Base-by-base conservation (phyloP, 2,329 filamentous ascomycete species). In the Neophaeococcomyces aloes region DNA sequence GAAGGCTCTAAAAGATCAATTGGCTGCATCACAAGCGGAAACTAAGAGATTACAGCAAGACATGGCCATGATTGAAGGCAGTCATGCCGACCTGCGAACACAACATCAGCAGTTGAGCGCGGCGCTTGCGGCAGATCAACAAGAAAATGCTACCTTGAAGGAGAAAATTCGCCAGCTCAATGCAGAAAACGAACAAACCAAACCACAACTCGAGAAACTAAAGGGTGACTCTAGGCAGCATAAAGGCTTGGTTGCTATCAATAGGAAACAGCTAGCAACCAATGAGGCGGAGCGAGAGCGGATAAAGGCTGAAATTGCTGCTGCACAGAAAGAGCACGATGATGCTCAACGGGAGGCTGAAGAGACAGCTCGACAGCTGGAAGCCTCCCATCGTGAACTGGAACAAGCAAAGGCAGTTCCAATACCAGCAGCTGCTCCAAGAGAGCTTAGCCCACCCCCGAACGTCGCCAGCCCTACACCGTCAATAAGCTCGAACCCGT, bases 241-340 rank as follows among this genome's bases (percentile, higher is more conserved):
- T 59, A 96, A 94, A 67, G 91, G 91, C 14, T 72, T 96, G 52
- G 89, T 94, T 23, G 88, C 91, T 33, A 98, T 98, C 67, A 95
- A 95, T 68, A 96, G 93, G 72, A 98, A 98, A 68, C 91, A 98
- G 65, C 57, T 96, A 48, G 78, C 82, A 29, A 95, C 88, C 1
- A 86, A 83, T 45, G 91, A 98, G 63, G 77, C 76, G 37, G 89
- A 96, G 61, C 78, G 85, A 25, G 89, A 96, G 48, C 89, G 86
- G 68, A 70, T 94, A 30, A 88, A 87, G 67, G 68, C 71, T 1
- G 89, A 96, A 61, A 81, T 82, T 34, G 80, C 80, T 34, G 46
- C 79, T 78, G 40, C 73, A 81, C 51, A 74, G 66, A 61, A 81
- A 72, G 70, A 76, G 67, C 56, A 78, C 68, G 54, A 77, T 76